Evolutionary conservation across 306 rosid species (phyloP).

Genomic region (Malus sylvestris): DNA sequence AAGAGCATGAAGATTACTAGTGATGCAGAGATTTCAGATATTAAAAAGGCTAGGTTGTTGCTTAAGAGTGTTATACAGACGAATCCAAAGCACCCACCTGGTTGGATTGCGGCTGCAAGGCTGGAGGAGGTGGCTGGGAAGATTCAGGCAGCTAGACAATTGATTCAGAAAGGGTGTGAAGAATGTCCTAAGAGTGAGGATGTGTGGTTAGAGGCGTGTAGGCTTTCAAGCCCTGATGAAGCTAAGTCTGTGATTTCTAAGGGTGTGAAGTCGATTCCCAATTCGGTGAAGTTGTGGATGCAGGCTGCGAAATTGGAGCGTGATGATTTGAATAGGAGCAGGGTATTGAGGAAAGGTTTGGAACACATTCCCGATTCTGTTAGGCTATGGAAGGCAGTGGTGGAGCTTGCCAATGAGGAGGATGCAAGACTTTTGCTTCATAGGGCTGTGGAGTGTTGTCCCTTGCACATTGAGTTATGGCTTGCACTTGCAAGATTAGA

Average conservation of each 20-base stretch:
- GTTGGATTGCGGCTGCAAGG: constrained; percentile 92
- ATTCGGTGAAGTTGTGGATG: constrained; percentile 82
- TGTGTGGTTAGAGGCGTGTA: constrained; percentile 90
- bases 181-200: constrained; percentile 88
- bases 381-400: constrained; percentile 91
- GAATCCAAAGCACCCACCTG: constrained; percentile 81
- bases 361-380: constrained; percentile 88
- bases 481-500: constrained; percentile 86
- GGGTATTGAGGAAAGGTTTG: constrained; percentile 82
- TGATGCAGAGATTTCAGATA: constrained; percentile 85
- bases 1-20: constrained; percentile 86
- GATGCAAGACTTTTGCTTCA: constrained; percentile 83
- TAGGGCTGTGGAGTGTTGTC: constrained; percentile 86
- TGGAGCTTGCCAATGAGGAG: constrained; percentile 82
- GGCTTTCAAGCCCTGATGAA: constrained; percentile 77
- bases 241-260: constrained; percentile 80
- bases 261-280: constrained; percentile 73
- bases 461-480: constrained; percentile 88
- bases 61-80: constrained; percentile 84
- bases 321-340: constrained; percentile 58
- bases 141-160: constrained; percentile 69
- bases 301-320: constrained; percentile 79
- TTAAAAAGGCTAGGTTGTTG: constrained; percentile 73
- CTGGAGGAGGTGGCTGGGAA: constrained; percentile 85
- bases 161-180: constrained; percentile 82